Evolutionary conservation across 2,329 filamentous ascomycete genomes (phyloP).

Genomic region (Phyllosticta citriasiana): DNA sequence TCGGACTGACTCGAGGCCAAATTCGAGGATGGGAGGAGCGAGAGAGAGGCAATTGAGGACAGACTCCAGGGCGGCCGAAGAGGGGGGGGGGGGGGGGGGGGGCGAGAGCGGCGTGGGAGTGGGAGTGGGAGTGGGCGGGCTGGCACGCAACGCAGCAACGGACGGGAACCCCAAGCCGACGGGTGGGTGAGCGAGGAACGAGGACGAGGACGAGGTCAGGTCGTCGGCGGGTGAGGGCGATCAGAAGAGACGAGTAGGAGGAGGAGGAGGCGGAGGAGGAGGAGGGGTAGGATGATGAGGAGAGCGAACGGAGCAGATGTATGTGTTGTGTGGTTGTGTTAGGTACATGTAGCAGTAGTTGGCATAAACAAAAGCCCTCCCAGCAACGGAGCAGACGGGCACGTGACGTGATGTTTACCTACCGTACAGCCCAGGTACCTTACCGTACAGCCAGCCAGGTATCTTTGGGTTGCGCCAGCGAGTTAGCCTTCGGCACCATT

Average conservation of each 20-base stretch:
- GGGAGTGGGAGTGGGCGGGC: constrained; percentile 47
- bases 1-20: neutral
- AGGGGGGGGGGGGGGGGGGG: constrained; percentile 76
- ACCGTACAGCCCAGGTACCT: too few relatives aligned
- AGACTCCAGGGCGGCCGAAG: constrained; percentile 35
- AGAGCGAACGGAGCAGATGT: neutral
- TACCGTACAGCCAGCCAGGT: too few relatives aligned
- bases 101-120: constrained; percentile 69
- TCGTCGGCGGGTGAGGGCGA: neutral
- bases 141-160: neutral
- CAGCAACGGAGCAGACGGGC: neutral
- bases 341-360: too few relatives aligned
- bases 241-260: neutral
- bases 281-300: neutral
- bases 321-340: neutral
- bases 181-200: neutral
- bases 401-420: neutral
- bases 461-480: too few relatives aligned
- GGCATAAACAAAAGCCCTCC: neutral
- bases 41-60: neutral
- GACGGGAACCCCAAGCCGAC: neutral
- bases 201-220: neutral
- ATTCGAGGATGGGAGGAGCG: neutral
- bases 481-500: neutral
- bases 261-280: neutral